Evolutionary conservation across 2,329 filamentous ascomycete genomes (phyloP).

Genomic region (Sporothrix pallida): DNA sequence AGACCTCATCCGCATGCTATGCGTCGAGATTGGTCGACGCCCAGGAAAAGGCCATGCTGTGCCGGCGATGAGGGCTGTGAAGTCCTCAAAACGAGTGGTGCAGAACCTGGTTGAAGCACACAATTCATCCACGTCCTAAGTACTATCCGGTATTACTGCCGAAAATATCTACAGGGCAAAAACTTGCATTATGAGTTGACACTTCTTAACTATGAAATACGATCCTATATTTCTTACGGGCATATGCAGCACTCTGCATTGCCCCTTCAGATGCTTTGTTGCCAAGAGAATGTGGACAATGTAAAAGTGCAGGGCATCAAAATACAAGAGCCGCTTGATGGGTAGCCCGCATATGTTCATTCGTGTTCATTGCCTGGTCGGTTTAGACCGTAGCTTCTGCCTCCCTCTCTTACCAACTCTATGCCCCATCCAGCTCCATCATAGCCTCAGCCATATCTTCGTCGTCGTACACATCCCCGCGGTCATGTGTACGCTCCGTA

Average conservation of each 20-base stretch:
- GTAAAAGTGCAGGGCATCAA: too few species aligned
- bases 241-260: too few species aligned
- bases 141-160: neutral
- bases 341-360: too few species aligned
- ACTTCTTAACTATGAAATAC: too few species aligned
- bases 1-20: conserved; percentile 90
- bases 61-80: conserved; percentile 64
- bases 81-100: conserved; percentile 52
- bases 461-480: conserved; percentile 46
- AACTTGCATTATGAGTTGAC: neutral
- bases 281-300: too few species aligned
- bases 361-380: too few species aligned
- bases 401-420: neutral
- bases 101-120: neutral
- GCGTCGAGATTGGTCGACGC: conserved; percentile 80
- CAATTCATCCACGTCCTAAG: neutral
- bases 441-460: conserved; percentile 58
- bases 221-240: too few species aligned
- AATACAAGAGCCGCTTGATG: too few species aligned
- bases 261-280: too few species aligned
- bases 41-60: conserved; percentile 68
- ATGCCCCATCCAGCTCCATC: conserved; percentile 43
- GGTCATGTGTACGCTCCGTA: conserved; percentile 37
- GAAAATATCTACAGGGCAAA: neutral
- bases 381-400: too few species aligned